A percentile compares a stretch with the other conserved stretches of the same genome.
These are phyloP conservation scores for Bisporella sp. DNA, from an alignment of 2,329 filamentous ascomycete genomes.

Conservation along the genomic window DNA sequence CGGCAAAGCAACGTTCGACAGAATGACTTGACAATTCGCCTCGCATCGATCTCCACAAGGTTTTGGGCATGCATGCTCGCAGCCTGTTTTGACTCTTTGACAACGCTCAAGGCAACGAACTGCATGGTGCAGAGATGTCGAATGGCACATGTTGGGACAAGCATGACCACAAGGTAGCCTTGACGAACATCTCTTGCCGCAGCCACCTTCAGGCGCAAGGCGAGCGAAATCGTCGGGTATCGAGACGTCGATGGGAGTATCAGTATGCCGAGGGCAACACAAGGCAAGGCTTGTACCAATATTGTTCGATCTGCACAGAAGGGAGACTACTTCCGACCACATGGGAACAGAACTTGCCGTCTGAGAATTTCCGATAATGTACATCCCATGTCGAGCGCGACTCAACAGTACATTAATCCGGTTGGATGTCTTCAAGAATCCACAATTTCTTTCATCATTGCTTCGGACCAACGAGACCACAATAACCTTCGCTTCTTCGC, in stretches of 20 bases:
- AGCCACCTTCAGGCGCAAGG: constrained; percentile 52
- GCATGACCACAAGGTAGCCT: constrained; percentile 39
- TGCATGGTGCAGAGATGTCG: constrained; percentile 38
- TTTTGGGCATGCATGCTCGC: constrained; percentile 37
- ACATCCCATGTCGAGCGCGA: constrained; percentile 63
- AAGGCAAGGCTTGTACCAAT: constrained; percentile 46
- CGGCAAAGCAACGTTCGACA: constrained; percentile 26
- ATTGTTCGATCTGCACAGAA: no score
- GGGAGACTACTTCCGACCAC: no score
- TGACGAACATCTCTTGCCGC: constrained; percentile 14
- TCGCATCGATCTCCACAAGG: constrained; percentile 38
- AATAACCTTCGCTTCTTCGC: constrained; percentile 66
- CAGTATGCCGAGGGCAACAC: constrained; percentile 52
- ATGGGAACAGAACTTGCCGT: no score
- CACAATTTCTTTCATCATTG: constrained; percentile 49
- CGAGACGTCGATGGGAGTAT: constrained; percentile 41
- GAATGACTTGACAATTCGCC: constrained; percentile 27
- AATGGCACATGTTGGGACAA: constrained; percentile 41
- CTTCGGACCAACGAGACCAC: constrained; percentile 65
- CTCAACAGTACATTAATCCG: constrained; percentile 63
- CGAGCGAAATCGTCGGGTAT: constrained; percentile 50
- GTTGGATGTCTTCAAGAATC: constrained; percentile 60
- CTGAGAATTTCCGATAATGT: constrained; percentile 66
- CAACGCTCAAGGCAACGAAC: constrained; percentile 40
- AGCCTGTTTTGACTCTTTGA: constrained; percentile 33